A percentile compares a stretch with the other conserved stretches of the same genome.
These are phyloP conservation scores for Crataegus laevigata DNA, from an alignment of 306 rosid genomes.

Conservation along the genomic window DNA sequence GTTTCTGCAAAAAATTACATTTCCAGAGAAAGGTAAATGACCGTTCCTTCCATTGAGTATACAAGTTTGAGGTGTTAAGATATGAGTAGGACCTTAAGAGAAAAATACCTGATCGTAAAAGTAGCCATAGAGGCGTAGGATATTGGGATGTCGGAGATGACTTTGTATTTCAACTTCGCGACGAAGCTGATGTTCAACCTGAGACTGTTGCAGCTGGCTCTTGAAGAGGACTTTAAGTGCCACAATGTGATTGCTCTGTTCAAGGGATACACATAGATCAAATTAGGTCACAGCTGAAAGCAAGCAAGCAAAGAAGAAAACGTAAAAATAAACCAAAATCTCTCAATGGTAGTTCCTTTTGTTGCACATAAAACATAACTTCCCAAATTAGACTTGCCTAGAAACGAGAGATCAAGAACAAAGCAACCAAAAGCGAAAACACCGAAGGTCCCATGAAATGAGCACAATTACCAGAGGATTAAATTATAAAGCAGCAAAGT, in stretches of 20 bases:
- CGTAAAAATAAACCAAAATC: no score
- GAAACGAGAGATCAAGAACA: background rate
- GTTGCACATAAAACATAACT: background rate
- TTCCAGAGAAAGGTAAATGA: background rate
- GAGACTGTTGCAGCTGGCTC: slow-evolving; percentile 97
- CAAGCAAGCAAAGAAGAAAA: no score
- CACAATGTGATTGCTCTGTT: slow-evolving; percentile 91
- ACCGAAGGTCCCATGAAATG: background rate
- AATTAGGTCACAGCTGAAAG: background rate
- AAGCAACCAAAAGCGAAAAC: background rate
- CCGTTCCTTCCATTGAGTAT: slow-evolving; percentile 4
- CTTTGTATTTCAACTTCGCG: slow-evolving; percentile 98
- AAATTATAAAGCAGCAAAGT: background rate
- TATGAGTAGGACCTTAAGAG: background rate
- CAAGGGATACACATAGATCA: slow-evolving; percentile 14
- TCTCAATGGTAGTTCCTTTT: background rate
- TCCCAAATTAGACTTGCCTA: background rate
- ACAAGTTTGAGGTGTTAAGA: background rate
- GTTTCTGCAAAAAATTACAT: slow-evolving; percentile 52
- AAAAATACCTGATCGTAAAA: slow-evolving; percentile 79
- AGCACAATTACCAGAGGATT: background rate
- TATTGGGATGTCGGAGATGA: slow-evolving; percentile 95
- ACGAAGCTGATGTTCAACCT: slow-evolving; percentile 97
- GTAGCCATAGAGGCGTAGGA: slow-evolving; percentile 88
- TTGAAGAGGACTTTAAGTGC: slow-evolving; percentile 93